A percentile compares a stretch with the other conserved stretches of the same genome.
These are phyloP conservation scores for Gracilaria vermiculophylla DNA, from an alignment of 23 red algal genomes.

Conservation along the genomic window DNA sequence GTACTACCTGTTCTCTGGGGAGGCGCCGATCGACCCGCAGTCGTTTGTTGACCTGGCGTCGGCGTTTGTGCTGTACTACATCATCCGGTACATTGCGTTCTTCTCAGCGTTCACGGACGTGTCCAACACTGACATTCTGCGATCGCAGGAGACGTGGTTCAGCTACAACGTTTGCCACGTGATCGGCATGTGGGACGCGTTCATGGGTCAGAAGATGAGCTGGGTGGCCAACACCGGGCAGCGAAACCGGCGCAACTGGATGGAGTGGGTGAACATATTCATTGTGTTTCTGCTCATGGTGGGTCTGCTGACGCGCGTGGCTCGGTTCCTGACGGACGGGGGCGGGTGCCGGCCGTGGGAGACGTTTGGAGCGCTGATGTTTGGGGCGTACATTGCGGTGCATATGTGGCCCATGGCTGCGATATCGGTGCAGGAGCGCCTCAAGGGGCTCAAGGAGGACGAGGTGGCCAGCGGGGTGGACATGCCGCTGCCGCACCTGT, in stretches of 20 bases:
- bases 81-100: slow-evolving; percentile 74
- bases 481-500: slow-evolving; percentile 50
- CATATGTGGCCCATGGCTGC: slow-evolving; percentile 68
- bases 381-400: slow-evolving; percentile 57
- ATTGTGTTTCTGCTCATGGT: slow-evolving; percentile 6
- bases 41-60: slow-evolving; percentile 25
- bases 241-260: slow-evolving; percentile 55
- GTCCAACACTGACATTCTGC: slow-evolving; percentile 50
- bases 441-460: slow-evolving; percentile 40
- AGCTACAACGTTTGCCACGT: slow-evolving; percentile 70
- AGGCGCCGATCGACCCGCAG: slow-evolving; percentile 59
- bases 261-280: slow-evolving; percentile 79
- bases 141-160: slow-evolving; percentile 75
- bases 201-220: slow-evolving; percentile 44
- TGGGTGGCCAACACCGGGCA: slow-evolving; percentile 80
- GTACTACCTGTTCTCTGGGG: slow-evolving; percentile 39
- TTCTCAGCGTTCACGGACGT: slow-evolving; percentile 67
- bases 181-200: slow-evolving; percentile 62
- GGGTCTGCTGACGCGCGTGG: slow-evolving; percentile 38
- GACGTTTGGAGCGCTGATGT: slow-evolving; percentile 68
- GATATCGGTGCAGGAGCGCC: slow-evolving; percentile 59
- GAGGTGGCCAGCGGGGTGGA: slow-evolving; percentile 42
- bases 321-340: slow-evolving; percentile 30
- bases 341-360: slow-evolving; percentile 66
- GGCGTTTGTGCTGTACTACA: slow-evolving; percentile 68